phyloP scores from a whole-genome alignment of 2,329 filamentous ascomycete genomes.

The Epichloe typhina region DNA sequence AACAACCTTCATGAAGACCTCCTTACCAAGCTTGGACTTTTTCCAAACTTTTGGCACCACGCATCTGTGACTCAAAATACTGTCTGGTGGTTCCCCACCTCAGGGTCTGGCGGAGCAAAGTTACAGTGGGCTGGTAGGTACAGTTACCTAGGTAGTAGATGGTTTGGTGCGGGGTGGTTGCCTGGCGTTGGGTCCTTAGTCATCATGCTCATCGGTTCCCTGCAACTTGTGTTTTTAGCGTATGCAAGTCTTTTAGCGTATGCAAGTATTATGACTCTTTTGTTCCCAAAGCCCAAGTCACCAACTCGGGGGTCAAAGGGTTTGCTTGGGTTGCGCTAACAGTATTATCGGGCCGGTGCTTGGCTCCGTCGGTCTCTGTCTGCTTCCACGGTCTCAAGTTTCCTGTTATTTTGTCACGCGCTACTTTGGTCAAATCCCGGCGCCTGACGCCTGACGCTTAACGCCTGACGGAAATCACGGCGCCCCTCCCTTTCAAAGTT shows the following conservation, averaged over 20 bases:
- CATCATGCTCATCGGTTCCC: no score
- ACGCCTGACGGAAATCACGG: neutral
- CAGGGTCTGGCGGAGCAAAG: conserved; percentile 3
- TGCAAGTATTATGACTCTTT: neutral
- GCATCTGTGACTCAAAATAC: conserved; percentile 5
- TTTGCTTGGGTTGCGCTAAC: neutral
- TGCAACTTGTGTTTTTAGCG: no score
- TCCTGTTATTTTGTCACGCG: no score
- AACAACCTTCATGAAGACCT: conserved; percentile 5
- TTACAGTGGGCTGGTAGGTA: neutral
- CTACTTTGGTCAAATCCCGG: neutral
- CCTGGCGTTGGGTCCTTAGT: neutral
- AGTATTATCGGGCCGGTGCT: no score
- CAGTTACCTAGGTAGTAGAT: neutral
- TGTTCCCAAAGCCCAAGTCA: neutral
- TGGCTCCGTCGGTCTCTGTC: no score
- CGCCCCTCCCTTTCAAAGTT: neutral
- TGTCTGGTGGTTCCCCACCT: conserved; percentile 1
- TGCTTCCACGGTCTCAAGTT: no score
- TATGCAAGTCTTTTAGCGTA: neutral
- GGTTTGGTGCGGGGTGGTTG: neutral
- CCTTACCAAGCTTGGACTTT: neutral
- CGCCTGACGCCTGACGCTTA: neutral
- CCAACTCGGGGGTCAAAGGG: neutral
- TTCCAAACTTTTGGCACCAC: neutral